Evolutionary conservation across 2,329 filamentous ascomycete genomes (phyloP).

Genomic region (Venturia carpophila): DNA sequence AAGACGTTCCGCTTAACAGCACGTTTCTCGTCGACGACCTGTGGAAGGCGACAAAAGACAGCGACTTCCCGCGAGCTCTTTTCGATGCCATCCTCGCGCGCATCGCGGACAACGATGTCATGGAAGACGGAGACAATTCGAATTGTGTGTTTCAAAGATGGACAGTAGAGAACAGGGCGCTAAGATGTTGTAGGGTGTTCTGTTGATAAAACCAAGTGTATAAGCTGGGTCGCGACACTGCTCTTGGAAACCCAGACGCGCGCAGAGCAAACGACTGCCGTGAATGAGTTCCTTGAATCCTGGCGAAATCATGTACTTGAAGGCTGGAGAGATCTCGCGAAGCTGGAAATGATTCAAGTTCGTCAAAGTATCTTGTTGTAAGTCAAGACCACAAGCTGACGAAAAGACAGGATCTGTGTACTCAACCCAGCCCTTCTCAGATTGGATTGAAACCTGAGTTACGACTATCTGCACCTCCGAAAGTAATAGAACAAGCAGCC

Average conservation of each 20-base stretch:
- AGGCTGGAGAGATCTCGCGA: slow-evolving; percentile 31
- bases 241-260: slow-evolving; percentile 35
- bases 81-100: slow-evolving; percentile 32
- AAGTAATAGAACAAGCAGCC: not conserved
- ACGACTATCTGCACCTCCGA: slow-evolving; percentile 3
- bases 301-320: slow-evolving; percentile 40
- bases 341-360: slow-evolving; percentile 19
- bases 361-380: not conserved
- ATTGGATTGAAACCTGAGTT: slow-evolving; percentile 16
- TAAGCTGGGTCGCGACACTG: slow-evolving; percentile 34
- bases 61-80: slow-evolving; percentile 33
- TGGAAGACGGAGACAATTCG: slow-evolving; percentile 9
- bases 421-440: slow-evolving; percentile 5
- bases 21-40: slow-evolving; percentile 32
- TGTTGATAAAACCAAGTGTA: slow-evolving; percentile 19
- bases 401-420: not conserved
- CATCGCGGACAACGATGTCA: slow-evolving; percentile 23
- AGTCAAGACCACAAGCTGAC: not conserved
- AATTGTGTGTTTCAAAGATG: slow-evolving; percentile 24
- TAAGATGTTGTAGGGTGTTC: slow-evolving; percentile 15
- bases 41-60: slow-evolving; percentile 28
- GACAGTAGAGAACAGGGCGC: not conserved
- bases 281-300: slow-evolving; percentile 29
- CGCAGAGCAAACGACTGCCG: slow-evolving; percentile 27
- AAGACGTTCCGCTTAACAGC: slow-evolving; percentile 34